Conservation (phyloP, 352 stramenopile genomes). For the Phytophthora syringae region DNA sequence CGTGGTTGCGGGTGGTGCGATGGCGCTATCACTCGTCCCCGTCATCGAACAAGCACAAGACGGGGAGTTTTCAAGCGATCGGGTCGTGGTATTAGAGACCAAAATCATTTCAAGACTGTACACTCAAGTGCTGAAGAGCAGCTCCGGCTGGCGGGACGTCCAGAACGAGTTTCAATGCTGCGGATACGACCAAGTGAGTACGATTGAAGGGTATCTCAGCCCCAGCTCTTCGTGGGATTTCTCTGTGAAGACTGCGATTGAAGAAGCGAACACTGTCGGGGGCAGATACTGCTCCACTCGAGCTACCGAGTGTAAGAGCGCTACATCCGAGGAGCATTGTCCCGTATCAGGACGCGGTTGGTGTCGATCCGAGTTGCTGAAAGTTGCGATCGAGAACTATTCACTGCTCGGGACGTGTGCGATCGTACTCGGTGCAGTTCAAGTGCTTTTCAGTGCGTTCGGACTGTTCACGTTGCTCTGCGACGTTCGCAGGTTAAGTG, state of each 20-base stretch:
- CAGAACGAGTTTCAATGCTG: conserved; percentile 67
- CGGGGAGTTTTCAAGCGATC: conserved; percentile 43
- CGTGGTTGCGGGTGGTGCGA: conserved; percentile 54
- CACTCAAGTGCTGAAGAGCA: conserved; percentile 37
- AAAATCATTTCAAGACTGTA: conserved; percentile 50
- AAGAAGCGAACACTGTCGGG: conserved; percentile 41
- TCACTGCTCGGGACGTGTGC: conserved; percentile 51
- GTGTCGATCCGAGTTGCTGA: conserved; percentile 59
- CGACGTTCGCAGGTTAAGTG: conserved; percentile 54
- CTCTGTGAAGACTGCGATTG: conserved; percentile 39
- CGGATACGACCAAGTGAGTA: conserved; percentile 42
- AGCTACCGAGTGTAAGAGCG: conserved; percentile 23
- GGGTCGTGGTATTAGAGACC: conserved; percentile 52
- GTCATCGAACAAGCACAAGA: conserved; percentile 43
- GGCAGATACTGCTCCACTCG: conserved; percentile 49
- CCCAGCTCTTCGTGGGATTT: conserved; percentile 41
- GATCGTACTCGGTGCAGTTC: conserved; percentile 45
- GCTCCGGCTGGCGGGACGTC: conserved; percentile 42
- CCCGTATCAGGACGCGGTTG: conserved; percentile 44
- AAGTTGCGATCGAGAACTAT: conserved; percentile 54
- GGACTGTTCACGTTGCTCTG: conserved; percentile 66
- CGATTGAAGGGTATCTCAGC: conserved; percentile 23
- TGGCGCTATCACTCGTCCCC: conserved; percentile 49
- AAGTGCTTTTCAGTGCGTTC: conserved; percentile 56
- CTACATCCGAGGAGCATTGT: conserved; percentile 38